These are phyloP conservation scores for Leccinum variicolor DNA, from an alignment of 768 basidiomycete genomes.

Conservation along the genomic window DNA sequence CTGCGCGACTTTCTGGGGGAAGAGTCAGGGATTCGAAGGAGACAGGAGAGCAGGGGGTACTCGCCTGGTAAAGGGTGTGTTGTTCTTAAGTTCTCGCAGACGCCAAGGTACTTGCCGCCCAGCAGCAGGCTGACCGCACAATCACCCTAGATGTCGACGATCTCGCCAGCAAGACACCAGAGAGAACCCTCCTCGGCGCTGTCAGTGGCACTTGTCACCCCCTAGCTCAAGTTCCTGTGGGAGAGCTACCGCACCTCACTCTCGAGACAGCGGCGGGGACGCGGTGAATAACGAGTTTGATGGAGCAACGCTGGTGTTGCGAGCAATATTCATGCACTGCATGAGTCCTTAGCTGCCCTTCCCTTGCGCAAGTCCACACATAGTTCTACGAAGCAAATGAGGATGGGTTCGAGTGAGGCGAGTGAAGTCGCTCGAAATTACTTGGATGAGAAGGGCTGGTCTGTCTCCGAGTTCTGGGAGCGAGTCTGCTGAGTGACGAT, in stretches of 20 bases:
- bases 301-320: slow-evolving; percentile 87
- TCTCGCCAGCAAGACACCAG: slow-evolving; percentile 54
- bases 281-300: slow-evolving; percentile 48
- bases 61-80: no score
- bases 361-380: slow-evolving; percentile 95
- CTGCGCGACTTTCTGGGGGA: no score
- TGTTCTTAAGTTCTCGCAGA: neutral
- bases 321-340: slow-evolving; percentile 75
- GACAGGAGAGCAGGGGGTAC: no score
- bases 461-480: no score
- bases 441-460: no score
- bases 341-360: slow-evolving; percentile 92
- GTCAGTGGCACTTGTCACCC: neutral
- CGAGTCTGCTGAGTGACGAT: slow-evolving; percentile 72
- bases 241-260: neutral
- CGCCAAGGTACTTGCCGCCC: neutral
- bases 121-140: neutral
- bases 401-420: slow-evolving; percentile 88
- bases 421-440: slow-evolving; percentile 86
- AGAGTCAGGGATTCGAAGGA: no score
- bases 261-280: slow-evolving; percentile 45
- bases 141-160: slow-evolving; percentile 79
- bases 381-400: slow-evolving; percentile 92
- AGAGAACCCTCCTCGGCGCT: neutral
- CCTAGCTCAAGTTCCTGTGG: neutral